A percentile compares a stretch with the other conserved stretches of the same genome.
Evolutionary conservation across 257 asterid species (phyloP).

Genomic region (Ilex asprella): DNA sequence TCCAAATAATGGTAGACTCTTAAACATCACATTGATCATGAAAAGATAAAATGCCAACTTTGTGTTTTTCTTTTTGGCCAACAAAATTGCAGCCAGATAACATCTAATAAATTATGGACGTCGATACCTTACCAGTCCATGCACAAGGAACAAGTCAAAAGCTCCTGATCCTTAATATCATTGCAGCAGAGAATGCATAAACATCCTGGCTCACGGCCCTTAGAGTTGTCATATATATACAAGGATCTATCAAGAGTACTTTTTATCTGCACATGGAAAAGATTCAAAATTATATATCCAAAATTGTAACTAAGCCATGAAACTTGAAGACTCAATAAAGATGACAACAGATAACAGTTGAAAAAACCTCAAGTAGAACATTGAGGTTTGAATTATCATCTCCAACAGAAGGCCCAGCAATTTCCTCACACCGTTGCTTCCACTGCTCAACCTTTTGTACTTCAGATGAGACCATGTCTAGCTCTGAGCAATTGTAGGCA

Average conservation of each 20-base stretch:
- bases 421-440: constrained; percentile 44
- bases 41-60: background rate
- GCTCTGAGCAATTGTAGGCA: constrained; percentile 70
- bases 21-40: background rate
- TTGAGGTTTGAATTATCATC: constrained; percentile 31
- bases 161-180: constrained; percentile 33
- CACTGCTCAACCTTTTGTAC: constrained; percentile 53
- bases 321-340: constrained; percentile 1
- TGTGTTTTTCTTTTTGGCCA: background rate
- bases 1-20: background rate
- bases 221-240: constrained; percentile 33
- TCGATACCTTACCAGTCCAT: constrained; percentile 42
- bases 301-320: constrained; percentile 9
- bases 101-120: constrained; percentile 2
- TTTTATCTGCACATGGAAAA: constrained; percentile 40
- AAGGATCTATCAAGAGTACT: constrained; percentile 46
- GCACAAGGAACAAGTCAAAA: constrained; percentile 59
- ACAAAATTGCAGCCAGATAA: background rate
- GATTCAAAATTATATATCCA: constrained; percentile 4
- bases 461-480: constrained; percentile 56
- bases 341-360: constrained; percentile 12
- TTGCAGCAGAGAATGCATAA: constrained; percentile 39
- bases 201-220: constrained; percentile 18
- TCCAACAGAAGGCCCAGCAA: constrained; percentile 38
- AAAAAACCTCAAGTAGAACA: constrained; percentile 52